phyloP scores from a whole-genome alignment of 768 basidiomycete genomes.

The Agrocybe praecox region DNA sequence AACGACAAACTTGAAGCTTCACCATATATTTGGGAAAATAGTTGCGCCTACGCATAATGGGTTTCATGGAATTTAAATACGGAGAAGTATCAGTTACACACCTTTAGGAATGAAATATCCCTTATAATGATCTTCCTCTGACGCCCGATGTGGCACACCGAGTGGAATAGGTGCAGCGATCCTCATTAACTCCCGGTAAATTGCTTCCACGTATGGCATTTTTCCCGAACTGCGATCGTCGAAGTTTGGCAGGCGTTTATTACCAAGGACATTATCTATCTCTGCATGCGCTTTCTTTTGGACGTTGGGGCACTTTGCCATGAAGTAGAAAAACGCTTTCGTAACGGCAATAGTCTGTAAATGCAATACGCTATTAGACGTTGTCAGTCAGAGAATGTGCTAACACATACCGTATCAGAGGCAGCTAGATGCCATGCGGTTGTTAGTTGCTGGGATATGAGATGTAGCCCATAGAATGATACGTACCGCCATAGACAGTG shows the following conservation, averaged over 20 bases:
- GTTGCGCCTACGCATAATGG: too few relatives aligned
- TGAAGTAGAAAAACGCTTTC: conserved; percentile 25
- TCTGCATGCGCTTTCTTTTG: conserved; percentile 42
- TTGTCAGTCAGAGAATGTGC: too few relatives aligned
- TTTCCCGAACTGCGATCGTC: not conserved
- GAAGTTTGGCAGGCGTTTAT: conserved; percentile 35
- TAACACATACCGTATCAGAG: conserved; percentile 14
- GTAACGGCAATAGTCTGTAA: conserved; percentile 15
- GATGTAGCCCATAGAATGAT: too few relatives aligned
- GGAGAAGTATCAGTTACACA: not conserved
- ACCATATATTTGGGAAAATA: too few relatives aligned
- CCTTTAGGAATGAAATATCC: conserved; percentile 30
- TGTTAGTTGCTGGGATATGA: too few relatives aligned
- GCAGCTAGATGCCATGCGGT: conserved; percentile 6
- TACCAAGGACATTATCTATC: conserved; percentile 39
- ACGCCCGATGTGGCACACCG: not conserved
- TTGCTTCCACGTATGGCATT: conserved; percentile 30
- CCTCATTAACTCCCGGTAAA: conserved; percentile 13
- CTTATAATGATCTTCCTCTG: conserved; percentile 28
- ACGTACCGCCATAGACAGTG: conserved; percentile 15
- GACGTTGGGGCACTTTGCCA: conserved; percentile 28
- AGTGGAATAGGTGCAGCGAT: not conserved
- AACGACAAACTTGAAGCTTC: too few relatives aligned
- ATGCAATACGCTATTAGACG: too few relatives aligned
- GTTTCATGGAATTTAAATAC: too few relatives aligned